Base-by-base conservation (phyloP, 305 asterid genomes). In the Fraxinus xanthoxyloides region DNA sequence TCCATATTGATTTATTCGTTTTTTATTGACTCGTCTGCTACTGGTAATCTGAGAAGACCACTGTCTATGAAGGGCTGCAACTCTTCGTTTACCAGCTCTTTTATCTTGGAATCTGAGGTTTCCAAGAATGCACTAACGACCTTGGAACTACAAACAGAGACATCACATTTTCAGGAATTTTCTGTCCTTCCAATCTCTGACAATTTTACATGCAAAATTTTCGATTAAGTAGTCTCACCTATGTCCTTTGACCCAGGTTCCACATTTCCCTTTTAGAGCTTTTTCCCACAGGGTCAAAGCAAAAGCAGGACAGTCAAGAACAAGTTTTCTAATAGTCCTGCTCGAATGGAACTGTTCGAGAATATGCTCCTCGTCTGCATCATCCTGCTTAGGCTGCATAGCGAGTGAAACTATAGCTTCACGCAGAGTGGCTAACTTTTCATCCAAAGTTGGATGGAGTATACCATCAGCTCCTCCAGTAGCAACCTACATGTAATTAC, bases 271-370 rank as follows among this genome's bases (percentile, higher is more conserved):
- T 86, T 90, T 87, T 63, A 97, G 87, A 79, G 95, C 96, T 76
- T 87, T 92, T 85, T 90, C 93, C 97, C 98, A 93, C 34, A 97
- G 91, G n/a, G 84, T 84, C 31, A 89, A 83, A 69, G 99, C 98
- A 46, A 94, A 94, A 30, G 81, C 83, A 19, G 98, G 97, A 89
- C 97, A 93, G 79, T 92, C 95, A 7, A 94, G 87, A 69, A 94
- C 85, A 1, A 96, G 92, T 85, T 92, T 93, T 80, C 97, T 89
- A 80, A 96, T 90, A 80, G 84, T 86, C 85, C 99, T 87, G 90
- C 99, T 96, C 4, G 97, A 96, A 84, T 91, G 95, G 80, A 91
- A 96, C 76, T 93, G 84, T 84, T 93, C 97, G 61, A 96, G 89
- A 77, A 94, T 85, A 87, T 93, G 97, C 82, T 91, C 94, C 59